Evolutionary conservation across 257 asterid species (phyloP).

Genomic region (Gynochthodes officinalis): DNA sequence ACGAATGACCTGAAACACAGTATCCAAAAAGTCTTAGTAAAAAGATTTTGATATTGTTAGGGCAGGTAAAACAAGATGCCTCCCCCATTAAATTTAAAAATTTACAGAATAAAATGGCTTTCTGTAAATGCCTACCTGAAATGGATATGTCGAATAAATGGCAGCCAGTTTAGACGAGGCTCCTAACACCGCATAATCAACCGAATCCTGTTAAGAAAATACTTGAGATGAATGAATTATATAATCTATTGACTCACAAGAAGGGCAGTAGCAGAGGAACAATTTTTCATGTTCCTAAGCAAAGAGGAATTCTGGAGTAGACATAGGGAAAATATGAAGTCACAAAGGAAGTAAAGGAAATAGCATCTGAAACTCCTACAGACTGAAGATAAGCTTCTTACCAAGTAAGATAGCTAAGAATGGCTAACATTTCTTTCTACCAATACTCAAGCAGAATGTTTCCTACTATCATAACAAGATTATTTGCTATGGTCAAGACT

Average conservation of each 20-base stretch:
- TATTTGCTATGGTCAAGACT: neutral
- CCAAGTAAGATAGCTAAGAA: neutral
- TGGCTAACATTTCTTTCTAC: neutral
- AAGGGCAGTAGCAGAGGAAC: conserved; percentile 1
- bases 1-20: conserved; percentile 71
- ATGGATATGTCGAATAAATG: conserved; percentile 70
- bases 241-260: conserved; percentile 3
- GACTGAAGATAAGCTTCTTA: neutral
- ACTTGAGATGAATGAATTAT: conserved; percentile 2
- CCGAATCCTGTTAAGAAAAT: conserved; percentile 52
- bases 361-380: neutral
- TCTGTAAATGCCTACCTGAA: conserved; percentile 51
- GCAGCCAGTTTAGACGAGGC: conserved; percentile 93
- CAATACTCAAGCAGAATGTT: neutral
- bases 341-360: neutral
- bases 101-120: conserved; percentile 9
- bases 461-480: neutral
- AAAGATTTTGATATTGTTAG: neutral
- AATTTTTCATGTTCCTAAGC: neutral
- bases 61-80: neutral
- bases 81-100: neutral
- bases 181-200: conserved; percentile 84
- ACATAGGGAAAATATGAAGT: neutral
- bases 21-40: neutral
- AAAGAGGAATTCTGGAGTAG: neutral